These are phyloP conservation scores for Wickerhamomyces canadensis DNA, from an alignment of 805 yeast species.

Conservation along the genomic window DNA sequence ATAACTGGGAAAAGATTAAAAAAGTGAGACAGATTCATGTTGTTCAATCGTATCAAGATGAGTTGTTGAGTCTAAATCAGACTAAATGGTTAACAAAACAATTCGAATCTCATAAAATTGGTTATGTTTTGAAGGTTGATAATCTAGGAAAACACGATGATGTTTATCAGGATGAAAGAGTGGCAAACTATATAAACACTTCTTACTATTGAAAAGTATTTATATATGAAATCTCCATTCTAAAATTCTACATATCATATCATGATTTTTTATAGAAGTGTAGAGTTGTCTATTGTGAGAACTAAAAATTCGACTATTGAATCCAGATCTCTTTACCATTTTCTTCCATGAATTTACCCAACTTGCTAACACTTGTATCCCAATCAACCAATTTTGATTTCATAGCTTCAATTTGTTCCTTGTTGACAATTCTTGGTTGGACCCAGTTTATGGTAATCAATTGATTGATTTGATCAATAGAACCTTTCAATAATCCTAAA, in stretches of 20 bases:
- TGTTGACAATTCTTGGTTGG: slow-evolving; percentile 89
- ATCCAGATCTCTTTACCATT: slow-evolving; percentile 67
- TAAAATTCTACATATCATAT: too few species aligned
- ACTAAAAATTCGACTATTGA: too few species aligned
- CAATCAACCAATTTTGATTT: slow-evolving; percentile 67
- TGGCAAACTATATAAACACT: slow-evolving; percentile 29
- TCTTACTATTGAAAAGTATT: slow-evolving; percentile 5
- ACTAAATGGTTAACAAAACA: slow-evolving; percentile 33
- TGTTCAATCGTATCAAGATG: slow-evolving; percentile 63
- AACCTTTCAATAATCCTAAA: slow-evolving; percentile 78
- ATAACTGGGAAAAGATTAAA: slow-evolving; percentile 3
- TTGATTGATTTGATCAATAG: slow-evolving; percentile 80
- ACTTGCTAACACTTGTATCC: slow-evolving; percentile 66
- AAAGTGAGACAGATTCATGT: slow-evolving; percentile 27
- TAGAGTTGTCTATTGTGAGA: too few species aligned
- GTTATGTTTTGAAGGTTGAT: slow-evolving; percentile 24
- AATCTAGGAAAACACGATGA: slow-evolving; percentile 62
- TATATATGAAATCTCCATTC: too few species aligned
- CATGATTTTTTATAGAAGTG: too few species aligned
- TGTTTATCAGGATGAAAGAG: slow-evolving; percentile 41
- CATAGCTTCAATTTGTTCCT: slow-evolving; percentile 73
- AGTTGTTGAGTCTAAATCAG: slow-evolving; percentile 51
- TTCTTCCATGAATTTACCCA: slow-evolving; percentile 55
- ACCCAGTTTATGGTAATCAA: slow-evolving; percentile 85
- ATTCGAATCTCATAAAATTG: slow-evolving; percentile 22